Base-by-base conservation (phyloP, 345 rosid genomes). In the Cardamine resedifolia region DNA sequence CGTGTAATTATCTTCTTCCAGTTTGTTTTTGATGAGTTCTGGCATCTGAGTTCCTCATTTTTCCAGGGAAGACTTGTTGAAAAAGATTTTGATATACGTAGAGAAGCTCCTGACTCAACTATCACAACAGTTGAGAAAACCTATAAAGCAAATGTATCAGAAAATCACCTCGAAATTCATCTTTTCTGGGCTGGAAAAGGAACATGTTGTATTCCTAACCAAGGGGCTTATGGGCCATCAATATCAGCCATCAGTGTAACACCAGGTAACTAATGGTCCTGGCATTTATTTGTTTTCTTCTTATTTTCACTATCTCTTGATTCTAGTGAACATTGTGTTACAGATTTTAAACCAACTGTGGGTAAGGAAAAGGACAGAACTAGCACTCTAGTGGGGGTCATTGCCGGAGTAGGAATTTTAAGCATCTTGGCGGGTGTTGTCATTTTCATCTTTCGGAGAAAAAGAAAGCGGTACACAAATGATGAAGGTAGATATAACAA, bases 211-310 rank as follows among this genome's bases (percentile, higher is more conserved):
- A 69, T 73, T 49, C 81, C 81, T 58, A 27, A 33, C 10, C 81
- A 78, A 74, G 81, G 81, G 14, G 58, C 71, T 23, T 78, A 78
- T 24, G 81, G 81, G 14, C 76, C 78, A 15, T 19, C 51, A 66
- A 52, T 78, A 21, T 83, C 91, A 3, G 86, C 91, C 27, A 77
- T 87, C 66, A 85, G 90, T 70, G 91, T 85, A 11, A 71, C 66
- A 18, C 83, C 91, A 82, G 87, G 90, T 88, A 71, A 72, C 66
- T 23, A 23, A 23, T 23, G 24, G 24, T 23, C 24, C 2, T 23
- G 24, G 24, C 24, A 23, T 23, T 2, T 23, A 23, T 23, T 23
- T 23, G 1, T 2, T 2, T 23, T 23, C 24, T 23, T 23, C 24
- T 23, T 1, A 23, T 23, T 23, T 23, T 23, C 24, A 23, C 24